These are phyloP conservation scores for Podaxis sp. DNA, from an alignment of 768 basidiomycete species.

Conservation along the genomic window DNA sequence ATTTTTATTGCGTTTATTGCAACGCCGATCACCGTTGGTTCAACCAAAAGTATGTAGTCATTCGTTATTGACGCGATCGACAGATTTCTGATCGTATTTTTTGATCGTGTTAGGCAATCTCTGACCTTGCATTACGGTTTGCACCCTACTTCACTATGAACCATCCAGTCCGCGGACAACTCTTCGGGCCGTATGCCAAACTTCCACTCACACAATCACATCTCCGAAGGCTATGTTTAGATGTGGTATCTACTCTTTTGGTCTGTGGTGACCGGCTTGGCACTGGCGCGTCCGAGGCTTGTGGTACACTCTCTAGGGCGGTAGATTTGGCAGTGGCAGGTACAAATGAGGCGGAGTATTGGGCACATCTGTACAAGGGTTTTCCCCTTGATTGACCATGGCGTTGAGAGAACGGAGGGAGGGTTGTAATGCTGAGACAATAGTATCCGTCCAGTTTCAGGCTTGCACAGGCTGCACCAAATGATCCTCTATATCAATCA, in stretches of 20 bases:
- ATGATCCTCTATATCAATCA: constrained; percentile 1
- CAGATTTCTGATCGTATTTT: neutral
- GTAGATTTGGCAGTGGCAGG: constrained; percentile 37
- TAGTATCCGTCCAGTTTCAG: neutral
- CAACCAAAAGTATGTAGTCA: constrained; percentile 39
- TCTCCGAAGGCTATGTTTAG: constrained; percentile 48
- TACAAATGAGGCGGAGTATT: constrained; percentile 38
- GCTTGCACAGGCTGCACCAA: neutral
- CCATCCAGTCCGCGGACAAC: constrained; percentile 71
- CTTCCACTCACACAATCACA: constrained; percentile 35
- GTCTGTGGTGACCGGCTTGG: constrained; percentile 13
- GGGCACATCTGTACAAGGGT: constrained; percentile 28
- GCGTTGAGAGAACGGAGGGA: constrained; percentile 3
- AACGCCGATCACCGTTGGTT: constrained; percentile 49
- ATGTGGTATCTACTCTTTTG: constrained; percentile 47
- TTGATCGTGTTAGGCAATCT: constrained; percentile 25
- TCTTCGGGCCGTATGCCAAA: constrained; percentile 77
- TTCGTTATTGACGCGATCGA: neutral
- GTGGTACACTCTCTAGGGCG: constrained; percentile 21
- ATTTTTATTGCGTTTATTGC: constrained; percentile 59
- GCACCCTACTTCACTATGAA: constrained; percentile 77
- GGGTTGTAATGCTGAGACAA: neutral
- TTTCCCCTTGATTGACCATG: constrained; percentile 16
- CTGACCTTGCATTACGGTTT: constrained; percentile 55
- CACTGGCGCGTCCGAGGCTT: constrained; percentile 7